Evolutionary conservation across 805 yeast genomes (phyloP).

Genomic region (Pichia membranifaciens): DNA sequence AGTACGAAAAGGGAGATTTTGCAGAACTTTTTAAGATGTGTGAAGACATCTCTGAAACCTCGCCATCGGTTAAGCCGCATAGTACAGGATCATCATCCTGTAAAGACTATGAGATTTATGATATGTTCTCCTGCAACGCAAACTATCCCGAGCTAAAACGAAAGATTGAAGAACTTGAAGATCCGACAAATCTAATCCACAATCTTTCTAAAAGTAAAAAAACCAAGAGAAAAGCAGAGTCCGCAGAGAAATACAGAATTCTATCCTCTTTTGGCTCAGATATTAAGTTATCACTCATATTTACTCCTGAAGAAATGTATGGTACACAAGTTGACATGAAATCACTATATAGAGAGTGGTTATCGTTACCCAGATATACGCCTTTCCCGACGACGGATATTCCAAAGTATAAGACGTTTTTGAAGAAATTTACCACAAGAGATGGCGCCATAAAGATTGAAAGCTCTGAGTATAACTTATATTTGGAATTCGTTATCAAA

Average conservation of each 20-base stretch:
- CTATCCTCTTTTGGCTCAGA: conserved; percentile 2
- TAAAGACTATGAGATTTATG: conserved; percentile 23
- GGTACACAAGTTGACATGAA: conserved; percentile 62
- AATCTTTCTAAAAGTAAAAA: conserved; percentile 29
- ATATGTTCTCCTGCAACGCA: conserved; percentile 25
- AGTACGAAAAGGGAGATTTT: conserved; percentile 2
- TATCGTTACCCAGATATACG: conserved; percentile 35
- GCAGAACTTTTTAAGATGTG: background rate
- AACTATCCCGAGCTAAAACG: conserved; percentile 10
- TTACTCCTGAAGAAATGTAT: conserved; percentile 53
- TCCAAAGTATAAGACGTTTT: conserved; percentile 20
- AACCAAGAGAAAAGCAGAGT: background rate
- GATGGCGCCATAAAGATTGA: conserved; percentile 26
- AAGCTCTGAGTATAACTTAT: conserved; percentile 33
- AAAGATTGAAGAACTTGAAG: conserved; percentile 21
- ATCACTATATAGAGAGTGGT: conserved; percentile 46
- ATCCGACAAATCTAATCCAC: conserved; percentile 34
- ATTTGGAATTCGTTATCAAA: conserved; percentile 38
- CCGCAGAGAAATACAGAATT: background rate
- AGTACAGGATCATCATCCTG: background rate
- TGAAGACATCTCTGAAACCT: background rate
- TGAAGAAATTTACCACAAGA: conserved; percentile 10
- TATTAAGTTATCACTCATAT: conserved; percentile 29
- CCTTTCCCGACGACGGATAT: conserved; percentile 7
- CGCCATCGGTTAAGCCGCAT: background rate